Evolutionary conservation across 192 early-diverging fungal species (phyloP), one percentile per base, ranked within the genome.

Genomic region (Gonapodya prolifera): DNA sequence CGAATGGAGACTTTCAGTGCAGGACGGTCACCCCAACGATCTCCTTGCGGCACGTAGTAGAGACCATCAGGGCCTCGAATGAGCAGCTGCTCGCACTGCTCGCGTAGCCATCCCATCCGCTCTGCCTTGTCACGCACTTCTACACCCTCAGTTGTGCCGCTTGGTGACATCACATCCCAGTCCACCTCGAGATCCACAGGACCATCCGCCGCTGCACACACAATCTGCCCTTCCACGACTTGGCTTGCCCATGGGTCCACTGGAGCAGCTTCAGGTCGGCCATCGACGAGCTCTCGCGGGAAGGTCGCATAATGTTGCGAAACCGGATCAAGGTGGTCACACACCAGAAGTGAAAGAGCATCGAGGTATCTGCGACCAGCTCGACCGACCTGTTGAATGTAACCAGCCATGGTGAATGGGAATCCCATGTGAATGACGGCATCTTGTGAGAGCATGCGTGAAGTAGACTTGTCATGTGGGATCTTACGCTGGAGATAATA

Each of bases 391-490:
- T 95, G 94, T 78, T 95, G 93, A 80, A 87, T 87, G 45, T 83
- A 87, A 16, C 84, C 85, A 17, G 87, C 83, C 30, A 83, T 69
- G n/a, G 76, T 85, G 81, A 82, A 85, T 0, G 94, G 94, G 31
- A 92, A 86, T 0, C 93, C 92, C 1, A 92, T 69, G 83, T 93
- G 92, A 0, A 95, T 8, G 0, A 94, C 92, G 8, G 85, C 91
- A 79, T 94, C 93, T 79, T 82, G 70, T 28, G 33, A 30, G 16
- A 2, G 75, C 35, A 34, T 61, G 8, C 45, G 45, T 61, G 45
- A 61, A 8, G 45, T 61, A 61, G 23, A 61, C 8, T 61, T 16
- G 45, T 16, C 45, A 61, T 70, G 29, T 16, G 79, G 34, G 18
- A 80, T 1, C 1, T 30, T 1, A 30, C 2, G 16, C 23, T 78